phyloP scores from a whole-genome alignment of 257 asterid genomes.

The Nicotiana tabacum region DNA sequence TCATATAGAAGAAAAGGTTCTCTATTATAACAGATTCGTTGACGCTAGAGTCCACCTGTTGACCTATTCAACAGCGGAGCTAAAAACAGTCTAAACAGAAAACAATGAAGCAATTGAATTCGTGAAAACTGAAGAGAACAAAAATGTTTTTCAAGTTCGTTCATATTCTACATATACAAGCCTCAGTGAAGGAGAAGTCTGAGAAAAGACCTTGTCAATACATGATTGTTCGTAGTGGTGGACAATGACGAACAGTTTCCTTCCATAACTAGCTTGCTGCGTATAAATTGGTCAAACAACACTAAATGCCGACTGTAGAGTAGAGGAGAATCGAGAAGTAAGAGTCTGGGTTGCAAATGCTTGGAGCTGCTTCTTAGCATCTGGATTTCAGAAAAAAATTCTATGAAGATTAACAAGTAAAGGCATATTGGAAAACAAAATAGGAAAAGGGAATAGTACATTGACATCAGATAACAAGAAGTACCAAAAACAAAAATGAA shows the following conservation, averaged over 20 bases:
- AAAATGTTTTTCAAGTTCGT: neutral
- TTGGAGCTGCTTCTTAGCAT: slow-evolving; percentile 97
- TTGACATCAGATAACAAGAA: neutral
- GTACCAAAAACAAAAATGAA: neutral
- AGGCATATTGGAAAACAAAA: neutral
- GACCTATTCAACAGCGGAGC: neutral
- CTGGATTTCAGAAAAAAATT: slow-evolving; percentile 31
- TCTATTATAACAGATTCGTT: neutral
- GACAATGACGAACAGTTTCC: neutral
- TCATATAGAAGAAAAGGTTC: too few relatives aligned
- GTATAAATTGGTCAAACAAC: slow-evolving; percentile 46
- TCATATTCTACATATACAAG: slow-evolving; percentile 17
- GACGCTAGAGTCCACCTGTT: neutral
- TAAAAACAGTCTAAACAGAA: too few relatives aligned
- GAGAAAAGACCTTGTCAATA: neutral
- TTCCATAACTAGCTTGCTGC: neutral
- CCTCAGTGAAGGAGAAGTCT: neutral
- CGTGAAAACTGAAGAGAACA: neutral
- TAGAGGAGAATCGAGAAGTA: slow-evolving; percentile 80
- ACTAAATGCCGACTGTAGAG: slow-evolving; percentile 83
- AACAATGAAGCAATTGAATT: slow-evolving; percentile 9
- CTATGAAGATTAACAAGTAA: neutral
- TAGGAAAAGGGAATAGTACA: neutral
- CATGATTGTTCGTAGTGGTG: neutral
- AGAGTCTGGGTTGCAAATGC: slow-evolving; percentile 87